phyloP scores from a whole-genome alignment of 257 asterid genomes.

The Phtheirospermum japonicum region DNA sequence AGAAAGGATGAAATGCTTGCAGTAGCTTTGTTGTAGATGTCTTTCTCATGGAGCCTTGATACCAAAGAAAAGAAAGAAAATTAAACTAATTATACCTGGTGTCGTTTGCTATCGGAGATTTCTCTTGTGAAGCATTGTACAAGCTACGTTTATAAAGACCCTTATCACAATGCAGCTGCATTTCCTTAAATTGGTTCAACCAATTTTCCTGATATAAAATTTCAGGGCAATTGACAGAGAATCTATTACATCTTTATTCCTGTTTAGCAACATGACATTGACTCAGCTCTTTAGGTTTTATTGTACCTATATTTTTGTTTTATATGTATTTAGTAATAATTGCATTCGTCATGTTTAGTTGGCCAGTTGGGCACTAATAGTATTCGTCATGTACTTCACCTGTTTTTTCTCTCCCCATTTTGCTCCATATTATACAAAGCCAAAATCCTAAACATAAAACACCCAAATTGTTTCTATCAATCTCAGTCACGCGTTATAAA shows the following conservation, averaged over 20 bases:
- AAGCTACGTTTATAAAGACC: slow-evolving; percentile 47
- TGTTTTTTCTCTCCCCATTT: too few species aligned
- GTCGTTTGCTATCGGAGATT: slow-evolving; percentile 34
- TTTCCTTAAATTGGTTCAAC: slow-evolving; percentile 82
- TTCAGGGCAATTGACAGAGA: slow-evolving; percentile 22
- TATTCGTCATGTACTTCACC: too few species aligned
- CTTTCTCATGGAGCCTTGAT: too few species aligned
- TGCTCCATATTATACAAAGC: too few species aligned
- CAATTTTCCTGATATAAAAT: slow-evolving; percentile 60
- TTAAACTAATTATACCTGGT: slow-evolving; percentile 28
- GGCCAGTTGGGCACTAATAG: too few species aligned
- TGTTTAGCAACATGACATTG: slow-evolving; percentile 19
- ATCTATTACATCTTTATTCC: slow-evolving; percentile 19
- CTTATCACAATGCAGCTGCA: slow-evolving; percentile 75
- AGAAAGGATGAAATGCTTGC: too few species aligned
- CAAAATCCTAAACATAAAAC: too few species aligned
- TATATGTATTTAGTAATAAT: slow-evolving; percentile 18
- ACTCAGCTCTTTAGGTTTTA: slow-evolving; percentile 24
- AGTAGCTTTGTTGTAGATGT: too few species aligned
- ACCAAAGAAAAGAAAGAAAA: too few species aligned
- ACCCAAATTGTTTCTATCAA: too few species aligned
- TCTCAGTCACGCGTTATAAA: too few species aligned
- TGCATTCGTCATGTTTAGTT: too few species aligned
- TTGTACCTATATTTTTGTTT: slow-evolving; percentile 10
- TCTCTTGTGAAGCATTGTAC: slow-evolving; percentile 33